These are phyloP conservation scores for Pachysandra terminalis DNA, from an alignment of 164 flowering plant species.

Conservation along the genomic window DNA sequence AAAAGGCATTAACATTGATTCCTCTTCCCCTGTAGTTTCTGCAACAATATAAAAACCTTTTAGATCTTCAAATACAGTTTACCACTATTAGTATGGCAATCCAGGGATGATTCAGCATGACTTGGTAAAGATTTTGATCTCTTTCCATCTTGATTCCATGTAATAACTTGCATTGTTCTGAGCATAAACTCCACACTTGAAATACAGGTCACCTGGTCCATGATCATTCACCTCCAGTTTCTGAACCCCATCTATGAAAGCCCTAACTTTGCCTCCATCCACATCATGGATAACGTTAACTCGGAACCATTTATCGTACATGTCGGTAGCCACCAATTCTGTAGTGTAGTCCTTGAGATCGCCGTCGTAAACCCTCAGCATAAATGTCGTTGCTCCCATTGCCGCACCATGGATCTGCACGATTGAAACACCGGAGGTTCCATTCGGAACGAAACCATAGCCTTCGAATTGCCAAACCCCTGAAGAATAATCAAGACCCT, in stretches of 20 bases:
- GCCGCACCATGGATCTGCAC: background rate
- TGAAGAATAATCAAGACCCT: slow-evolving; percentile 24
- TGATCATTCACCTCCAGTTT: slow-evolving; percentile 15
- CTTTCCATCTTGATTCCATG: slow-evolving; percentile 35
- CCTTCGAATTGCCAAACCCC: slow-evolving; percentile 36
- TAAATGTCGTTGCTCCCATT: slow-evolving; percentile 27
- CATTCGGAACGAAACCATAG: slow-evolving; percentile 26
- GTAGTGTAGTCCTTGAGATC: slow-evolving; percentile 26
- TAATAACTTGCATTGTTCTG: slow-evolving; percentile 21
- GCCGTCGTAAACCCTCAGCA: slow-evolving; percentile 24
- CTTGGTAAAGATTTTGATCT: slow-evolving; percentile 18
- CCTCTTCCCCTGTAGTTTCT: background rate
- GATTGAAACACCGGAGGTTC: slow-evolving; percentile 9
- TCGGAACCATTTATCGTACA: slow-evolving; percentile 31
- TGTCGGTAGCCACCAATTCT: slow-evolving; percentile 10
- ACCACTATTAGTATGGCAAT: no score
- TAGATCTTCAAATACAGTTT: background rate
- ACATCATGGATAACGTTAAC: slow-evolving; percentile 29
- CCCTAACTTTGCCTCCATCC: slow-evolving; percentile 24
- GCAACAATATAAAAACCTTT: background rate
- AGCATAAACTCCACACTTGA: slow-evolving; percentile 35
- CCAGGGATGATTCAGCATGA: background rate
- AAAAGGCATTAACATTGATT: background rate
- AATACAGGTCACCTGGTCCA: slow-evolving; percentile 29
- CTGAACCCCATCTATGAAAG: slow-evolving; percentile 22